Evolutionary conservation across 1,139 yeast genomes (phyloP).

Genomic region (Scheffersomyces segobiensis): DNA sequence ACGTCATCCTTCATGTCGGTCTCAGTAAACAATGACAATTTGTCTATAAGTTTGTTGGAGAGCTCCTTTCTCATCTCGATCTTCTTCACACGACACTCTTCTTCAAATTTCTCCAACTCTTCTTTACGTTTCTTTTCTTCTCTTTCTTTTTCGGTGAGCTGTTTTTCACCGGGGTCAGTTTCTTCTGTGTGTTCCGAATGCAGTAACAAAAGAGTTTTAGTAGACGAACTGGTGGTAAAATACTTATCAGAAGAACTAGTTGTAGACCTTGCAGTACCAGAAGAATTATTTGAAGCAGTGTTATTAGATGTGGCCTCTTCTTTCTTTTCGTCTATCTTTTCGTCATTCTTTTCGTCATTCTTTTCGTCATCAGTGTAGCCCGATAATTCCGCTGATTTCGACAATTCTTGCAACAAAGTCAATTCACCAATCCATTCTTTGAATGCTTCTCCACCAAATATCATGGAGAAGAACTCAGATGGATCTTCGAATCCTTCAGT

Average conservation of each 20-base stretch:
- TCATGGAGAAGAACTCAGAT: conserved; percentile 64
- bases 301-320: conserved; percentile 3
- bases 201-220: conserved; percentile 1
- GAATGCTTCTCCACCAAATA: conserved; percentile 81
- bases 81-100: conserved; percentile 71
- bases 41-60: conserved; percentile 61
- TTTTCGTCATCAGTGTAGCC: conserved; percentile 44
- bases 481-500: conserved; percentile 80
- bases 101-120: conserved; percentile 75
- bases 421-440: conserved; percentile 81
- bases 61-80: conserved; percentile 71
- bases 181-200: conserved; percentile 6
- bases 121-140: conserved; percentile 49
- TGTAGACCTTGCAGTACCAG: conserved; percentile 3
- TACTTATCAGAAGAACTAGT: neutral
- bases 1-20: conserved; percentile 74
- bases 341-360: conserved; percentile 24
- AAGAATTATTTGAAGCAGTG: neutral
- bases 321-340: no score
- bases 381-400: conserved; percentile 67
- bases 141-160: conserved; percentile 43
- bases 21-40: conserved; percentile 78
- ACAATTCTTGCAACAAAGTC: conserved; percentile 77
- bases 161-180: conserved; percentile 11
- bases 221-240: neutral